A percentile compares a stretch with the other conserved stretches of the same genome.
These are phyloP conservation scores for Schizochytrium sp. DNA, from an alignment of 108 stramenopile genomes.

Conservation along the genomic window DNA sequence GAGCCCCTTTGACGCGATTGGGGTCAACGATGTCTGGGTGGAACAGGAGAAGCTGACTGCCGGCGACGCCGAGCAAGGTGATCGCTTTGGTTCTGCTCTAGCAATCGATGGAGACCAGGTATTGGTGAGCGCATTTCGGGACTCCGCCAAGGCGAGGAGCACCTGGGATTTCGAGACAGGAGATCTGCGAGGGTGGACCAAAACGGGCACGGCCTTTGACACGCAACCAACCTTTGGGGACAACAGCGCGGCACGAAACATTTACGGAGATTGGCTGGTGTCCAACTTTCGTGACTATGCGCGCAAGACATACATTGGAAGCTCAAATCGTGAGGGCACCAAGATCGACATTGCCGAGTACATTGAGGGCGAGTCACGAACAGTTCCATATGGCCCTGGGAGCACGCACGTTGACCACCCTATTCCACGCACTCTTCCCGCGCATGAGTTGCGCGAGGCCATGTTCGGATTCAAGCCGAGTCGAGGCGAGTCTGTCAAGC, in stretches of 20 bases:
- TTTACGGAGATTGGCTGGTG: constrained; percentile 33
- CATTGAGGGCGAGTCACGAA: neutral
- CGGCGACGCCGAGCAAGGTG: constrained; percentile 28
- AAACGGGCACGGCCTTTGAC: constrained; percentile 60
- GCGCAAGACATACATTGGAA: neutral
- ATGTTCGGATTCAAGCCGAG: neutral
- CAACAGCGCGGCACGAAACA: constrained; percentile 47
- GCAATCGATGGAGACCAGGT: constrained; percentile 38
- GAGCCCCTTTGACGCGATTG: neutral
- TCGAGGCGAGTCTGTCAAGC: constrained; percentile 14
- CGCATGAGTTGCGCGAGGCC: neutral
- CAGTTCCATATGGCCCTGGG: neutral
- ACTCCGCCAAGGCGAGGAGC: constrained; percentile 44
- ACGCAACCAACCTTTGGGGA: constrained; percentile 69
- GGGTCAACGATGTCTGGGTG: neutral
- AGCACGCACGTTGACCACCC: neutral
- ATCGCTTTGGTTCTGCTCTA: constrained; percentile 42
- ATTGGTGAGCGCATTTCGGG: constrained; percentile 53
- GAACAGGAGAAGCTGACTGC: constrained; percentile 33
- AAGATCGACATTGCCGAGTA: neutral
- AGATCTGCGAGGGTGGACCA: constrained; percentile 57
- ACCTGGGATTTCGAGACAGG: constrained; percentile 80
- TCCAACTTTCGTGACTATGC: neutral
- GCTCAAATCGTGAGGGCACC: neutral
- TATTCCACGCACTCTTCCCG: neutral